Conservation (phyloP, 192 early-diverging fungal species). For the Backusella macrospora region DNA sequence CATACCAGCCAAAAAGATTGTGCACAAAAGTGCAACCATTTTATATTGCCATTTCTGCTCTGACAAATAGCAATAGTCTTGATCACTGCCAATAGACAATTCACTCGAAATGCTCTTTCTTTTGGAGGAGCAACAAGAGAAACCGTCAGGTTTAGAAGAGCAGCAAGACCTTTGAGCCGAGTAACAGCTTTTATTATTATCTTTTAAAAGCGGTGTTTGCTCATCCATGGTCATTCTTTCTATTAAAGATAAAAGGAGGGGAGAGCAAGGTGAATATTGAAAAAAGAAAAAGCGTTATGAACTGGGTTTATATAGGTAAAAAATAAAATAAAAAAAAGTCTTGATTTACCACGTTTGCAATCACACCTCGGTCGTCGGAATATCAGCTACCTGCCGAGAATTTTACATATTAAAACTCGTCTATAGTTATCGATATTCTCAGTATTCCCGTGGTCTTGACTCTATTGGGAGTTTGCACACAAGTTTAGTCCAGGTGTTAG, state of each 20-base stretch:
- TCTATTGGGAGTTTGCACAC: too few relatives aligned
- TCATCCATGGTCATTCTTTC: background rate
- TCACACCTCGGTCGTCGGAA: too few relatives aligned
- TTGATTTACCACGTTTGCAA: too few relatives aligned
- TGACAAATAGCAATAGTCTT: slow-evolving; percentile 28
- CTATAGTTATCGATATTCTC: too few relatives aligned
- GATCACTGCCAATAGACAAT: background rate
- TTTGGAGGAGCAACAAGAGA: slow-evolving; percentile 16
- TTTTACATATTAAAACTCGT: too few relatives aligned
- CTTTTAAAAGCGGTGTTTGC: slow-evolving; percentile 13
- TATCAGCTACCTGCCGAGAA: too few relatives aligned
- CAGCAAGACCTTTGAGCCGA: slow-evolving; percentile 17
- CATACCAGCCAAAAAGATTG: slow-evolving; percentile 60
- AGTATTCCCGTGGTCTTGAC: too few relatives aligned
- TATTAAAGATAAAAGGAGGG: background rate
- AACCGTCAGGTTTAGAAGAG: slow-evolving; percentile 4
- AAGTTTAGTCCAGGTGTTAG: too few relatives aligned
- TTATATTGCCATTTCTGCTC: slow-evolving; percentile 53
- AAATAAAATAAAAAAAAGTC: background rate
- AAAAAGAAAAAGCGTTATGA: background rate
- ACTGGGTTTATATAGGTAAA: background rate
- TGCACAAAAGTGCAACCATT: slow-evolving; percentile 58
- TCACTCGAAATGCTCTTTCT: background rate
- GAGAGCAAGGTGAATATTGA: background rate
- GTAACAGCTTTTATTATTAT: background rate